Conservation (phyloP, 371 early-diverging fungal species). For the Actinomortierella ambigua region DNA sequence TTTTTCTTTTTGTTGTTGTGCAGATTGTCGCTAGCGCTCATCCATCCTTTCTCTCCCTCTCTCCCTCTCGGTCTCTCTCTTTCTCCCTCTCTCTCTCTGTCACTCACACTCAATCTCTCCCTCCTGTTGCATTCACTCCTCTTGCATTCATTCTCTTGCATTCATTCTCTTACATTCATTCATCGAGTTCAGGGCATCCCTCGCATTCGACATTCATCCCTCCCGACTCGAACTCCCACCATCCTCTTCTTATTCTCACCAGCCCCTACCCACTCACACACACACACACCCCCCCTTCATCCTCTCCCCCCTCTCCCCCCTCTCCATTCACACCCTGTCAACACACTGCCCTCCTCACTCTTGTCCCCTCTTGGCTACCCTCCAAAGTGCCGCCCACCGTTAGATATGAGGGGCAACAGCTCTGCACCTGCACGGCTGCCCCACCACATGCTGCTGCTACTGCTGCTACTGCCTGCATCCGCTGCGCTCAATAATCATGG, state of each 20-base stretch:
- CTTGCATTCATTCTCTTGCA: not conserved
- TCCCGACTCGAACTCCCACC: no score
- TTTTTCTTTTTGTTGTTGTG: no score
- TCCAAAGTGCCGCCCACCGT: not conserved
- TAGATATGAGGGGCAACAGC: conserved; percentile 14
- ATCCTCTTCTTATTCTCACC: no score
- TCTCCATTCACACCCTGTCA: conserved; percentile 2
- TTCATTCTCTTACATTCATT: not conserved
- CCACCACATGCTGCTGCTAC: not conserved
- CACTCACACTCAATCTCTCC: conserved; percentile 4
- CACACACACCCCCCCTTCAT: no score
- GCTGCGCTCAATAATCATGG: not conserved
- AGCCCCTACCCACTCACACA: no score
- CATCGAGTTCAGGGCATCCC: no score
- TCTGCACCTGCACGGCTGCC: conserved; percentile 16
- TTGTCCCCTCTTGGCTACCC: conserved; percentile 1
- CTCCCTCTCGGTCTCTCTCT: not conserved
- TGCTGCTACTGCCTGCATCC: conserved; percentile 1
- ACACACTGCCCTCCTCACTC: not conserved
- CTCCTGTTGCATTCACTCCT: conserved; percentile 1
- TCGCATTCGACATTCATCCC: no score
- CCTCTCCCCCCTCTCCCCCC: conserved; percentile 6
- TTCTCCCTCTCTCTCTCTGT: not conserved
- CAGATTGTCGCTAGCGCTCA: no score
- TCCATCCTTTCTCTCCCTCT: no score